These are phyloP conservation scores for Aphanocladium album DNA, from an alignment of 2,329 filamentous ascomycete genomes.

Conservation along the genomic window DNA sequence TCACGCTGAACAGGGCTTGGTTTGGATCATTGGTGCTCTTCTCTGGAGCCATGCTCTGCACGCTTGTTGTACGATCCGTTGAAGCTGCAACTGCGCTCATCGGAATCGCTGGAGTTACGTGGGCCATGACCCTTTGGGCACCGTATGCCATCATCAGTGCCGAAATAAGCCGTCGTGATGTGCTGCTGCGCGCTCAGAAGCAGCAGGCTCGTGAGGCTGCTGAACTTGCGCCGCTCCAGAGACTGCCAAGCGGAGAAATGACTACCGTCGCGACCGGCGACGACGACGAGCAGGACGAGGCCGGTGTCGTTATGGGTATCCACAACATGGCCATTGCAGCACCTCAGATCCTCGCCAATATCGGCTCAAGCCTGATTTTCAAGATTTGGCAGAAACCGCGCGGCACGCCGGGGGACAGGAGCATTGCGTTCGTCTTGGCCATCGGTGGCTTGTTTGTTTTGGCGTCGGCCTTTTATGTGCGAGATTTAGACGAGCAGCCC, in stretches of 20 bases:
- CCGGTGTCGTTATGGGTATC: slow-evolving; percentile 86
- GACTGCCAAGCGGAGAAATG: background rate
- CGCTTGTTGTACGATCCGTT: slow-evolving; percentile 70
- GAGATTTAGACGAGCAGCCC: slow-evolving; percentile 59
- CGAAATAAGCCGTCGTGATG: slow-evolving; percentile 80
- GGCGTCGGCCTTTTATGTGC: slow-evolving; percentile 68
- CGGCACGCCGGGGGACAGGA: slow-evolving; percentile 77
- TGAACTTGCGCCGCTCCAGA: background rate
- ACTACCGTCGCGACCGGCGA: slow-evolving; percentile 31
- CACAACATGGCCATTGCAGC: slow-evolving; percentile 93
- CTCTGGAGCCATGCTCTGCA: slow-evolving; percentile 73
- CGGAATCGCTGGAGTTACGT: slow-evolving; percentile 79
- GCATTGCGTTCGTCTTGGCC: slow-evolving; percentile 79
- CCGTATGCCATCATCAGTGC: slow-evolving; percentile 93
- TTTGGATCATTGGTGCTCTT: slow-evolving; percentile 81
- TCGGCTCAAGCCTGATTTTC: slow-evolving; percentile 81
- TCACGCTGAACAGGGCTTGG: slow-evolving; percentile 88
- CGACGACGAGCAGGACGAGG: slow-evolving; percentile 65
- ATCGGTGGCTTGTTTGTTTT: slow-evolving; percentile 77
- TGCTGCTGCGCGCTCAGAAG: slow-evolving; percentile 40
- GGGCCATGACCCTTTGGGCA: slow-evolving; percentile 91
- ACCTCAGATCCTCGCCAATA: slow-evolving; percentile 84
- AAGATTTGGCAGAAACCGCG: slow-evolving; percentile 80
- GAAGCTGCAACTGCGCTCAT: slow-evolving; percentile 71
- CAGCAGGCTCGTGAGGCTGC: slow-evolving; percentile 16